Percentiles rank a stretch among this genome's conserved stretches.
These are phyloP conservation scores for Metrosideros polymorpha DNA, from an alignment of 441 rosid species.

Conservation along the genomic window DNA sequence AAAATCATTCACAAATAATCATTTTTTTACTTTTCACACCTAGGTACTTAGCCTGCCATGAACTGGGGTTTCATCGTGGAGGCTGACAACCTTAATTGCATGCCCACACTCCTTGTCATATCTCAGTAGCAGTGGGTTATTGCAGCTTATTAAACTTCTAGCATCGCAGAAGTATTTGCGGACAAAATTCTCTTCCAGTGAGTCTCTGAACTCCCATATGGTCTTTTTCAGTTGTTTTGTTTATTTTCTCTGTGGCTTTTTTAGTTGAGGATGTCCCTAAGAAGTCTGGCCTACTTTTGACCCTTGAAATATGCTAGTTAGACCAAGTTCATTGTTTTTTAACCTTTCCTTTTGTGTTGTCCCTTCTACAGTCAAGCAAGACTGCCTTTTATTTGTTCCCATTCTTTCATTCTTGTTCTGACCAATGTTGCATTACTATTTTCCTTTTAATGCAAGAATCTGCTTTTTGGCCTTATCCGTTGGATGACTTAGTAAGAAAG, in stretches of 20 bases:
- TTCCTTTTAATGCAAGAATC: neutral
- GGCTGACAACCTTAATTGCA: too few relatives aligned
- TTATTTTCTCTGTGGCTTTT: neutral
- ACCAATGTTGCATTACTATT: neutral
- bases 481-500: neutral
- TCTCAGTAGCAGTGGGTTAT: neutral
- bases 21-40: too few relatives aligned
- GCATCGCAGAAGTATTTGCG: constrained; percentile 36
- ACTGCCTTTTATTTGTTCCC: neutral
- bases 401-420: neutral
- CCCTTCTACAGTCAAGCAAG: neutral
- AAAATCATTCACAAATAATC: too few relatives aligned
- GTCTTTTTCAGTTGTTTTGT: neutral
- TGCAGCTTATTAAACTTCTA: constrained; percentile 54
- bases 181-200: constrained; percentile 47
- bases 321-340: neutral
- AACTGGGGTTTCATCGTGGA: too few relatives aligned
- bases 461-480: neutral
- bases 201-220: neutral
- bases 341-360: neutral
- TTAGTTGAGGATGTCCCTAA: neutral
- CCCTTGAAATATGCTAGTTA: neutral
- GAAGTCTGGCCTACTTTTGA: neutral
- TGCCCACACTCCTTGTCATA: too few relatives aligned
- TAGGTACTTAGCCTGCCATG: too few relatives aligned